Percentiles rank a stretch among this genome's conserved stretches.
Evolutionary conservation across 768 basidiomycete species (phyloP).

Genomic region (Hypholoma sublateritium): DNA sequence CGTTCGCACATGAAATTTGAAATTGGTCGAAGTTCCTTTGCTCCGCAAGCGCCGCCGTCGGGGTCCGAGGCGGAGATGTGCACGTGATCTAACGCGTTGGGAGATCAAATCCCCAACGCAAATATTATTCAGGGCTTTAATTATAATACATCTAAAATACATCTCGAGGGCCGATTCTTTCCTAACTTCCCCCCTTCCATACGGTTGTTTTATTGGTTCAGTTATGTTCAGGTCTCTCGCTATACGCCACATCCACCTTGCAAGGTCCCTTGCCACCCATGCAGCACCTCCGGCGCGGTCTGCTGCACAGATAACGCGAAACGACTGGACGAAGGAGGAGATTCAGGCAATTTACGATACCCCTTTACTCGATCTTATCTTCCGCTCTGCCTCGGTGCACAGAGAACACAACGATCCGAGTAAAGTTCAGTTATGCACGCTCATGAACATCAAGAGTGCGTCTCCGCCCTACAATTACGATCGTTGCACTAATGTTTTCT

Average conservation of each 20-base stretch:
- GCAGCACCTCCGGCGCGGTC: constrained; percentile 32
- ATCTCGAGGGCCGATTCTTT: too few species aligned
- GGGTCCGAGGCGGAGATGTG: background rate
- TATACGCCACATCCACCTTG: constrained; percentile 27
- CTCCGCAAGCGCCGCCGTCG: constrained; percentile 1
- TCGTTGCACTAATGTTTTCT: constrained; percentile 9
- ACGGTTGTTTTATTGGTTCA: background rate
- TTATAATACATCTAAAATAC: background rate
- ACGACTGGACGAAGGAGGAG: constrained; percentile 76
- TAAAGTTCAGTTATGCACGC: constrained; percentile 93
- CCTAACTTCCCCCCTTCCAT: background rate
- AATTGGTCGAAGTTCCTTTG: background rate
- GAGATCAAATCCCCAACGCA: background rate
- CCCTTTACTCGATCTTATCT: constrained; percentile 87
- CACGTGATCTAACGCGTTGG: constrained; percentile 3
- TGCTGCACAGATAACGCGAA: constrained; percentile 38
- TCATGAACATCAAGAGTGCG: constrained; percentile 98
- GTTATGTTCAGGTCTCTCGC: constrained; percentile 41
- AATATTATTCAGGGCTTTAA: background rate
- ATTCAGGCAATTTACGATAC: constrained; percentile 84
- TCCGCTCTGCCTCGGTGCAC: constrained; percentile 82
- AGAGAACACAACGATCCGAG: constrained; percentile 82
- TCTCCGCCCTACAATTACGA: constrained; percentile 28
- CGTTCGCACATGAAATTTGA: too few species aligned
- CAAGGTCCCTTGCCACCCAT: constrained; percentile 65